Conservation (phyloP, 2,329 filamentous ascomycete species). For the Exophiala calicioides region DNA sequence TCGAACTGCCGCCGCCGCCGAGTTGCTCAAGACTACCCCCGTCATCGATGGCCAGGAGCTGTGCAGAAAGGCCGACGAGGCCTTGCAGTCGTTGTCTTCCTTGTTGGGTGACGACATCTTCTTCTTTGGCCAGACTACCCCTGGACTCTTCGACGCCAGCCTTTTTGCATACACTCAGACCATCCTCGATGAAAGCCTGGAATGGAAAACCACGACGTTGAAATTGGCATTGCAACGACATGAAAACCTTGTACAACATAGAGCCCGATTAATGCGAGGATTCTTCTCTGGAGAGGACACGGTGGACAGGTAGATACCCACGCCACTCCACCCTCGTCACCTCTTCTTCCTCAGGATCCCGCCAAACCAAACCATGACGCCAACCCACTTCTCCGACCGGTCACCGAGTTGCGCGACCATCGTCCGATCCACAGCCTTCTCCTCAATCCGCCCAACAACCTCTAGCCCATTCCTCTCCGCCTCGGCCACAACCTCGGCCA, state of each 20-base stretch:
- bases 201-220: conserved; percentile 59
- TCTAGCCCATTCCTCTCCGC: conserved; percentile 51
- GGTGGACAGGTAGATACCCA: neutral
- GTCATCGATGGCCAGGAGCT: conserved; percentile 59
- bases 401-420: conserved; percentile 62
- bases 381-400: conserved; percentile 64
- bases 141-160: conserved; percentile 80
- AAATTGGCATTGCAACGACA: conserved; percentile 60
- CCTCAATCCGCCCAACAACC: conserved; percentile 43
- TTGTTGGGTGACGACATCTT: conserved; percentile 60
- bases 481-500: conserved; percentile 54
- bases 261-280: conserved; percentile 55
- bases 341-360: conserved; percentile 46
- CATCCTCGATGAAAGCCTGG: conserved; percentile 64
- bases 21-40: conserved; percentile 65
- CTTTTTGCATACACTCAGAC: conserved; percentile 89
- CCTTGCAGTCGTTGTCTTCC: conserved; percentile 62
- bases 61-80: conserved; percentile 61
- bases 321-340: conserved; percentile 3
- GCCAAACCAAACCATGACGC: conserved; percentile 56
- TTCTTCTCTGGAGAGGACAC: conserved; percentile 21
- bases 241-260: conserved; percentile 66
- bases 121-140: conserved; percentile 61
- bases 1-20: conserved; percentile 68
- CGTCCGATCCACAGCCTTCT: conserved; percentile 52